Evolutionary conservation across 1,284 basidiomycete species (phyloP), one percentile per base, ranked within the genome.

Genomic region (Neonothopanus nambi): DNA sequence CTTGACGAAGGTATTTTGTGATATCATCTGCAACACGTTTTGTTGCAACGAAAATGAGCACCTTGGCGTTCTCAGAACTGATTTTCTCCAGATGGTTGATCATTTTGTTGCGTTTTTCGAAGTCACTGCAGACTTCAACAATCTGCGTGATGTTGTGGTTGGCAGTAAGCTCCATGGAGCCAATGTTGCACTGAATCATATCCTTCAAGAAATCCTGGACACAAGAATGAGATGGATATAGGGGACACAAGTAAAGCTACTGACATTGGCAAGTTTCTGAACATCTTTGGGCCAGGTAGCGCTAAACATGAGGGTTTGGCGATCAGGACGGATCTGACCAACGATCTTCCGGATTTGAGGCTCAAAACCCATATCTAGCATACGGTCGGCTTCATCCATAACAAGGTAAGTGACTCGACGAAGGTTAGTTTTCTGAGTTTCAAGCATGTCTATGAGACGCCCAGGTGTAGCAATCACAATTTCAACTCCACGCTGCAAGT

Each of bases 201-300:
- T 99, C 93, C 64, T 86, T 82, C 65, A 98, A 76, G 81, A 98
- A 99, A 72, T 98, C 97, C 87, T 93, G 61, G 0, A 41, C 13
- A n/a, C n/a, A 52, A 43, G n/a, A 56, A 28, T 59, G 54, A n/a
- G 13, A n/a, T 36, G 9, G 37, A 4, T 18, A 23, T 13, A 17
- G 18, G 1, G 11, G 26, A 20, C n/a, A 41, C 28, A 26, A 20
- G 8, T 30, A 11, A 30, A 23, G 39, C 37, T 3, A 67, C 73
- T 54, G 64, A 91, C 89, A 65, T 85, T 89, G 40, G 96, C 96
- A 57, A 99, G 83, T 65, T 95, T 93, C 77, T 99, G 97, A 3
- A 99, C 97, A 66, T 99, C 96, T 75, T 98, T 98, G 26, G 96
- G 96, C 96, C 96, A 99, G 18, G 97, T 99, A 21, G 96, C 96